Evolutionary conservation across 176 grass and related monocot species (phyloP).

Genomic region (Calamus simplicifolius): DNA sequence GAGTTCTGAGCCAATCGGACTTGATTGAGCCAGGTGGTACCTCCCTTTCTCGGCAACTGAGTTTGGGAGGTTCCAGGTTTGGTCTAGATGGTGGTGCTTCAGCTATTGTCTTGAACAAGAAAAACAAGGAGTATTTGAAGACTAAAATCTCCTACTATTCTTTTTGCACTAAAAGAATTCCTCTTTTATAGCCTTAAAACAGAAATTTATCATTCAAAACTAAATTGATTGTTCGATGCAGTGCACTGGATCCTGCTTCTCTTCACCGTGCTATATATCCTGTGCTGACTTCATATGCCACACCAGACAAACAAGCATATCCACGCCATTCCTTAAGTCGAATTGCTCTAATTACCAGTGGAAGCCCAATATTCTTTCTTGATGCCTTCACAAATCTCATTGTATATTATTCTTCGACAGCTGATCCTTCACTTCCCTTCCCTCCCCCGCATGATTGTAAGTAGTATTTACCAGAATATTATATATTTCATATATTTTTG

Average conservation of each 20-base stretch:
- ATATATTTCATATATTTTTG: too few species aligned
- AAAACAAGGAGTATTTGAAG: too few species aligned
- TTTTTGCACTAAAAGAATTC: too few species aligned
- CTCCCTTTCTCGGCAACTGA: too few species aligned
- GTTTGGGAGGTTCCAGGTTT: too few species aligned
- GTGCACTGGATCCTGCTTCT: slow-evolving; percentile 64
- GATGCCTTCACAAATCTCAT: slow-evolving; percentile 88
- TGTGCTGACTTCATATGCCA: slow-evolving; percentile 61
- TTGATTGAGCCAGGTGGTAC: too few species aligned
- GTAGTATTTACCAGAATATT: slow-evolving; percentile 7
- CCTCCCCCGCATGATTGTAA: slow-evolving; percentile 96
- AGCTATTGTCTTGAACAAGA: too few species aligned
- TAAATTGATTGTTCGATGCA: slow-evolving; percentile 16
- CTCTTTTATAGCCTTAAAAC: not conserved
- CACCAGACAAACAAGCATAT: slow-evolving; percentile 86
- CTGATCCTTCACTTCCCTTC: slow-evolving; percentile 72
- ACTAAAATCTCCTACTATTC: too few species aligned
- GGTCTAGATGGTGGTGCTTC: too few species aligned
- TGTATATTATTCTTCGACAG: slow-evolving; percentile 65
- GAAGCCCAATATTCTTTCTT: slow-evolving; percentile 87
- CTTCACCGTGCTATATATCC: slow-evolving; percentile 81
- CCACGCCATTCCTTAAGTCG: slow-evolving; percentile 73
- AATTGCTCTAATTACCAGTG: slow-evolving; percentile 83
- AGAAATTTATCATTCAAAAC: not conserved
- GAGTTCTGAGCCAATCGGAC: too few species aligned